Evolutionary conservation across 2,329 filamentous ascomycete species (phyloP).

Genomic region (Aspergillus persii): DNA sequence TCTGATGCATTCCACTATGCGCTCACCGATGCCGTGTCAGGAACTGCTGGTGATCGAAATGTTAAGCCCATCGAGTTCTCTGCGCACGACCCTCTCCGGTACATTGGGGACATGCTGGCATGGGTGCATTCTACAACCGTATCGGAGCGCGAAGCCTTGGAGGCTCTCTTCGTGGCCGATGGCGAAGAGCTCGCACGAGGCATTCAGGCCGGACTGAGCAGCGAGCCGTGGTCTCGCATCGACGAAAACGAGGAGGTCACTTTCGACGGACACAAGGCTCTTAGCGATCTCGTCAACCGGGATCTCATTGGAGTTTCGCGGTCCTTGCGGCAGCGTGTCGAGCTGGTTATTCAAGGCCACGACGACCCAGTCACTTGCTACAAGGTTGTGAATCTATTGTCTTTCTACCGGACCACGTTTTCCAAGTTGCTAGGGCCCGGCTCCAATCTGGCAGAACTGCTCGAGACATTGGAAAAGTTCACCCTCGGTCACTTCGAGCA

Average conservation of each 20-base stretch:
- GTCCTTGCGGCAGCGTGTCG: constrained; percentile 82
- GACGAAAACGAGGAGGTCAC: constrained; percentile 56
- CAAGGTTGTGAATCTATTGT: constrained; percentile 82
- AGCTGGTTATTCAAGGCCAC: constrained; percentile 88
- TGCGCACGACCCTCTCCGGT: constrained; percentile 86
- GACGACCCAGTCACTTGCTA: constrained; percentile 87
- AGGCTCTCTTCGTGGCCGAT: constrained; percentile 86
- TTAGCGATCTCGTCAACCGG: constrained; percentile 83
- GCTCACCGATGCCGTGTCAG: constrained; percentile 68
- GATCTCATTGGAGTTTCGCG: constrained; percentile 78
- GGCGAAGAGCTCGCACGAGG: constrained; percentile 83
- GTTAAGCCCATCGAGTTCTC: constrained; percentile 91
- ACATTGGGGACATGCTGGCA: constrained; percentile 94
- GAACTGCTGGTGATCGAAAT: constrained; percentile 57
- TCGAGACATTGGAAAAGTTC: constrained; percentile 68
- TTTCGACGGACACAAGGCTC: constrained; percentile 78
- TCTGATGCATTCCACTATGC: constrained; percentile 88
- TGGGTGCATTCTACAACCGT: constrained; percentile 95
- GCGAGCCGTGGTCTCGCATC: constrained; percentile 74
- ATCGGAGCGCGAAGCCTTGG: constrained; percentile 87
- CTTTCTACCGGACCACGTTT: constrained; percentile 87
- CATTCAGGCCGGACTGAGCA: constrained; percentile 74
- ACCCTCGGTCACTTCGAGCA: constrained; percentile 79
- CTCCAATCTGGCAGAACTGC: constrained; percentile 67
- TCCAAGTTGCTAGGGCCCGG: constrained; percentile 69